phyloP scores from a whole-genome alignment of 768 basidiomycete genomes.

The Boletus reticuloceps region DNA sequence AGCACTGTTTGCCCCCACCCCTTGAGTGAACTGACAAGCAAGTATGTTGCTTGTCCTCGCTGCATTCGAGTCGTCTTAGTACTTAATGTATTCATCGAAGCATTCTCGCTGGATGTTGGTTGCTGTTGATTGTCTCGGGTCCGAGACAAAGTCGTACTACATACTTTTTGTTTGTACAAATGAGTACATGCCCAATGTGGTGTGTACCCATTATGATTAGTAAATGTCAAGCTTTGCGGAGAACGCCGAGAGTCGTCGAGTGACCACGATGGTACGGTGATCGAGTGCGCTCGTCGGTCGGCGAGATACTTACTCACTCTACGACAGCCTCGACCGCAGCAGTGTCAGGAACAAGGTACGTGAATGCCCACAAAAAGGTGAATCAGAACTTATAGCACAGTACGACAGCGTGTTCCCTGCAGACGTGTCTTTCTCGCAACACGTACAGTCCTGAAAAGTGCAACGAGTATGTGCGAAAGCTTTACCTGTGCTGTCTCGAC shows the following conservation, averaged over 20 bases:
- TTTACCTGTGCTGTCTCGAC: slow-evolving; percentile 61
- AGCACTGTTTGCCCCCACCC: slow-evolving; percentile 23
- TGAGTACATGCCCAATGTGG: background rate
- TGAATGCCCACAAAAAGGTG: background rate
- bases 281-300: too few species aligned
- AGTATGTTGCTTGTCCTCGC: too few species aligned
- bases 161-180: background rate
- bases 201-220: background rate
- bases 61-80: background rate
- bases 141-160: slow-evolving; percentile 1
- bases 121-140: background rate
- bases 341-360: slow-evolving; percentile 26
- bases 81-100: too few species aligned
- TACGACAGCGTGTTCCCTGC: slow-evolving; percentile 57
- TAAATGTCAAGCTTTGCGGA: background rate
- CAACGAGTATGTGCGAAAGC: slow-evolving; percentile 43
- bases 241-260: background rate
- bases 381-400: background rate
- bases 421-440: slow-evolving; percentile 60
- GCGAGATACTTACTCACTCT: too few species aligned
- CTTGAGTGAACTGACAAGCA: slow-evolving; percentile 8
- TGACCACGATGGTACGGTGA: background rate
- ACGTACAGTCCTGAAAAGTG: slow-evolving; percentile 67
- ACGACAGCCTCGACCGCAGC: background rate
- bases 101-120: too few species aligned